Evolutionary conservation across 495 filamentous ascomycete species (phyloP).

Genomic region (Aspergillus steynii): DNA sequence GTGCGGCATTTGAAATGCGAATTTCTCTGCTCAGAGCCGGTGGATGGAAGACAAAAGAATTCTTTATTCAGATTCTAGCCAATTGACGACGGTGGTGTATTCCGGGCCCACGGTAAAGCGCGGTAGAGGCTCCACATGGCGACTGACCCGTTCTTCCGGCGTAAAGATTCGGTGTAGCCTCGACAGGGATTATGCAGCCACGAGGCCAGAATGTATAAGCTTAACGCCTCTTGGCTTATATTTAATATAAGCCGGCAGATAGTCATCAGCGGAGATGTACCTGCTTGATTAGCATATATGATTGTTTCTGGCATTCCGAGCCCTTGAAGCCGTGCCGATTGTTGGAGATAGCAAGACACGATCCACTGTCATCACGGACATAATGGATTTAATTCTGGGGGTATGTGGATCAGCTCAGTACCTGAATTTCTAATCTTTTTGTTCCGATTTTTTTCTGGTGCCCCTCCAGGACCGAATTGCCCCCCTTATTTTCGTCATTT

Average conservation of each 20-base stretch:
- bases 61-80: background rate
- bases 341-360: background rate
- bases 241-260: background rate
- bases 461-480: background rate
- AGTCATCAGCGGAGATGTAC: background rate
- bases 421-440: background rate
- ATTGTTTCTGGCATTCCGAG: background rate
- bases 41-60: background rate
- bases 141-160: background rate
- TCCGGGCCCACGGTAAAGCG: background rate
- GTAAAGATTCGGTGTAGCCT: background rate
- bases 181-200: background rate
- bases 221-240: background rate
- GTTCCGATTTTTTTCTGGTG: background rate
- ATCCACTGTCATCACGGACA: background rate
- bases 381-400: background rate
- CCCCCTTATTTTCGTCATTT: background rate
- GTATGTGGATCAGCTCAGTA: background rate
- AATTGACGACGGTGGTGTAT: background rate
- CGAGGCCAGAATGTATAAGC: background rate
- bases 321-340: background rate
- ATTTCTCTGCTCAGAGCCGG: too few species aligned
- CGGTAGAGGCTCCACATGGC: background rate
- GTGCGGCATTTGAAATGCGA: too few species aligned
- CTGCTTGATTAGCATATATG: background rate